Percentiles rank a stretch among this genome's conserved stretches.
Evolutionary conservation across 1,284 basidiomycete genomes (phyloP).

Genomic region (Cronartium quercuum): DNA sequence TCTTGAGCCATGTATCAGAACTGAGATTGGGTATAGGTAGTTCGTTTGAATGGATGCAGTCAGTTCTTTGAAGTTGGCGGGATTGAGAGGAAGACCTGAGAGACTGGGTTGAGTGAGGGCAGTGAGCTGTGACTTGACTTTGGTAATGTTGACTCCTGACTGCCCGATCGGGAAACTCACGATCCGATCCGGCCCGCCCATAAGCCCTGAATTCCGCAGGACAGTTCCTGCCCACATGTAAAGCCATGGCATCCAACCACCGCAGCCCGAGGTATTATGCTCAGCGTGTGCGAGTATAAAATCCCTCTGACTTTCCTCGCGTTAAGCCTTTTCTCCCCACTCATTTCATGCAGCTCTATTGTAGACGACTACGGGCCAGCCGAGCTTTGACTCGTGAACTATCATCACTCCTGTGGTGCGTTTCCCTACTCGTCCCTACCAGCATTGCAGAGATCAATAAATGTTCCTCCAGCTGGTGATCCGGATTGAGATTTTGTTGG

Average conservation of each 20-base stretch:
- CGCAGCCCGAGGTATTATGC: background rate
- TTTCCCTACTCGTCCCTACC: constrained; percentile 1
- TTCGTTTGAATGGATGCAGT: background rate
- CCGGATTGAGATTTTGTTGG: background rate
- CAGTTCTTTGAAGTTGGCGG: background rate
- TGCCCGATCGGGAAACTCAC: no score
- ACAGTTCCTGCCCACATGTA: background rate
- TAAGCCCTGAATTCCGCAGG: no score
- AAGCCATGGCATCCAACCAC: background rate
- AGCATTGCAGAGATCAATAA: background rate
- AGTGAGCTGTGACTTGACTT: no score
- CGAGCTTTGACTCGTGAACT: background rate
- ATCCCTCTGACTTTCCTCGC: background rate
- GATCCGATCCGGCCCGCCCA: no score
- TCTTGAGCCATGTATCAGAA: background rate
- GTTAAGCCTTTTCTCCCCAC: background rate
- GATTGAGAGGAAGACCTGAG: background rate
- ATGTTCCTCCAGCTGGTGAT: background rate
- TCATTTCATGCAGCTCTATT: background rate
- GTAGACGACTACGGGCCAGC: background rate
- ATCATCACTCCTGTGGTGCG: background rate
- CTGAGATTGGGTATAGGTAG: no score
- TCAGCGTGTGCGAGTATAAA: background rate
- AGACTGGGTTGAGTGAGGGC: no score
- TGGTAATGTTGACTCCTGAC: no score